Evolutionary conservation across 2,329 filamentous ascomycete species (phyloP), one percentile per base, ranked within the genome.

Genomic region (Colletotrichum tofieldiae): DNA sequence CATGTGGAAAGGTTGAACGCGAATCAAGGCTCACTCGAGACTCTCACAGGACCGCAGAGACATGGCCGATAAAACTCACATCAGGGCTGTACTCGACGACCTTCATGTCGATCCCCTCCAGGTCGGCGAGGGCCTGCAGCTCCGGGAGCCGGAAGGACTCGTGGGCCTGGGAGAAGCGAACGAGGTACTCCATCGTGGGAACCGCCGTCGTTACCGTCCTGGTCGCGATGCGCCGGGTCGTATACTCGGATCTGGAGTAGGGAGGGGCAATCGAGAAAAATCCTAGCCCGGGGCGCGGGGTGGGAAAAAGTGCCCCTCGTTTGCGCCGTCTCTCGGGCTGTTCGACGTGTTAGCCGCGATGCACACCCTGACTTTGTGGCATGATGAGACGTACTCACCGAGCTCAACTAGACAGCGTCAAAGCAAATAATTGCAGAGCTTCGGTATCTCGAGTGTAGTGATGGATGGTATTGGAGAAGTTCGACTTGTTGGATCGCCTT

Each of bases 61-160:
- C 23, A 3, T 12, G 6, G 20, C 20, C 5, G 3, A 26, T 3
- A 45, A 58, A 9, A 83, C 92, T 81, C 88, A 97, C 95, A 81
- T 91, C 88, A 73, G 91, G 84, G 73, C 88, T 88, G 81, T 98
- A 98, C 9, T 86, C 89, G n/a, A 96, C 77, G 72, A 98, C 88
- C 75, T 93, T 87, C 64, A 98, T 79, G 32, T 92, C 82, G 45
- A 96, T 85, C 12, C 87, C 87, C 67, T 91, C 89, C 6, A 96
- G 80, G 12, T 90, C 84, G 5, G 94, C 95, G 26, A 99, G 86
- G 32, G 96, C 92, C 78, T 96, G 86, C 18, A 98, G 89, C 82
- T 99, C 96, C 3, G 95, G 90, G 67, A 91, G 86, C 49, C 96
- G 93, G 80, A 99, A 99, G n/a, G 90, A 93, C 84, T 98, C 94